Conservation (phyloP, 2,329 filamentous ascomycete genomes). For the Penicillium freii region DNA sequence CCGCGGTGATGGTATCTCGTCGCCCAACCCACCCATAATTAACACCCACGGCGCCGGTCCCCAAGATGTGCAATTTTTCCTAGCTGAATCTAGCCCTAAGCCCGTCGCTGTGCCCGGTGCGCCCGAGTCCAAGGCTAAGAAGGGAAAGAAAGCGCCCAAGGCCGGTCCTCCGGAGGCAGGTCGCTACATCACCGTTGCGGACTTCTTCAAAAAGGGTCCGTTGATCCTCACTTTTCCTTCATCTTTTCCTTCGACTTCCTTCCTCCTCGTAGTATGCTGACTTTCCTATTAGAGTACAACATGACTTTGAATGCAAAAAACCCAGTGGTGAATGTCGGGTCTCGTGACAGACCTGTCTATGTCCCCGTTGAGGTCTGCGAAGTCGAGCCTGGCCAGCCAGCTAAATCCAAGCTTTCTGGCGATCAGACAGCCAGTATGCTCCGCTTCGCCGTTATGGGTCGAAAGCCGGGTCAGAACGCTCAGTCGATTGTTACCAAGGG, state of each 20-base stretch:
- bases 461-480: conserved; percentile 65
- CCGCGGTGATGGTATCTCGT: conserved; percentile 35
- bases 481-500: conserved; percentile 61
- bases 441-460: conserved; percentile 60
- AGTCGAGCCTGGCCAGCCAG: conserved; percentile 63
- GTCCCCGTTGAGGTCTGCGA: conserved; percentile 65
- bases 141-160: conserved; percentile 26
- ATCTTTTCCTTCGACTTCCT: not conserved
- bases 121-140: conserved; percentile 28
- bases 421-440: conserved; percentile 69
- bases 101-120: conserved; percentile 4
- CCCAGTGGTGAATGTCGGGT: conserved; percentile 68
- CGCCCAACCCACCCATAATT: conserved; percentile 39
- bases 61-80: conserved; percentile 56
- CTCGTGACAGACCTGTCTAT: conserved; percentile 56
- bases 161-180: conserved; percentile 34
- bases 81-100: conserved; percentile 31
- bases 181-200: conserved; percentile 52
- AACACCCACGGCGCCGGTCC: conserved; percentile 47
- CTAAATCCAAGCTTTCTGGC: conserved; percentile 58
- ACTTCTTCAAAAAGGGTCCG: conserved; percentile 51
- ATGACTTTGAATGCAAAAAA: conserved; percentile 42
- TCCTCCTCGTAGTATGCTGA: not conserved
- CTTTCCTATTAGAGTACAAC: conserved; percentile 26
- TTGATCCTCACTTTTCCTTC: not conserved